Base-by-base conservation (phyloP, 2,329 filamentous ascomycete species). In the Harringtonia aguacate region DNA sequence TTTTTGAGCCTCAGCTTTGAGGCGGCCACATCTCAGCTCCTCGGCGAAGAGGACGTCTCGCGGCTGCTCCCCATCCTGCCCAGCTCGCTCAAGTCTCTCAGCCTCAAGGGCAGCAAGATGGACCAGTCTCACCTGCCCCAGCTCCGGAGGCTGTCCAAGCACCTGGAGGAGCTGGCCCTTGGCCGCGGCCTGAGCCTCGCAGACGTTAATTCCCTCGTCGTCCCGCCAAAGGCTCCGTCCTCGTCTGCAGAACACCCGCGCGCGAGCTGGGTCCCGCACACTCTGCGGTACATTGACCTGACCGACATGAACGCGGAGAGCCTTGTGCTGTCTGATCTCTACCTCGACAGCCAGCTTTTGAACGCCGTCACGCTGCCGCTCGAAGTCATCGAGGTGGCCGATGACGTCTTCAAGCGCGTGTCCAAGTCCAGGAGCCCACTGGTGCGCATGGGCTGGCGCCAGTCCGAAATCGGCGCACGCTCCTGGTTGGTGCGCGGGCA, bases 1-100 rank as follows among this genome's bases (percentile, higher is more conserved):
- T 87, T 81, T 53, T 68, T 92, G 47, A 89, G 85, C 58, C 68
- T 90, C 9, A 73, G 82, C 41, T 78, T 79, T 36, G 85, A 90
- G 54, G 74, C 78, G 14, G 77, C 81, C 44, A 84, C 79, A 52
- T 80, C 85, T 58, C 75, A 87, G 54, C 68, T 89, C 34, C 68
- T 92, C 14, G 76, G 77, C 45, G 75, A 75, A 53, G 68, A 75
- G 5, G 77, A 88, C 47, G 63, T 90, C 33, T 71, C 76, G 30
- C 67, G 66, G 35, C 69, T 92, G 10, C 70, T 92, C 2, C 76
- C 79, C 1, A 58, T 70, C 12, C 71, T 92, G 8, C 84, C 85
- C 0, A 55, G 62, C 12, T 79, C 80, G 4, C 70, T 92, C 14
- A 76, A 76, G 48, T 88, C 84, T 3, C 69, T 92, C 39, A 89